These are phyloP conservation scores for Lecanicillium sp. DNA, from an alignment of 2,329 filamentous ascomycete genomes.

Conservation along the genomic window DNA sequence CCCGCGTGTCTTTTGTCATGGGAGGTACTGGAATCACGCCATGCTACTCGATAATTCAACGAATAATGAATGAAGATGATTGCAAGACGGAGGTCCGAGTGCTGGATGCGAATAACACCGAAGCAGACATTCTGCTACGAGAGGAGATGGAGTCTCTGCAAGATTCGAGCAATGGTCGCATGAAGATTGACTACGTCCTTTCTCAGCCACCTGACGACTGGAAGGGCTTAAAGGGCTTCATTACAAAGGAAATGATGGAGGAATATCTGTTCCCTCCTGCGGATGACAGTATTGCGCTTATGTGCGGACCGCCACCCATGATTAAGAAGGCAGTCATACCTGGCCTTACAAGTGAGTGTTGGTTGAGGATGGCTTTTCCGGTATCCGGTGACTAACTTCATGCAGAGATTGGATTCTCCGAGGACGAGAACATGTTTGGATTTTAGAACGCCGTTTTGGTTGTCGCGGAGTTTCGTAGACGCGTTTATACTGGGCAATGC, in stretches of 20 bases:
- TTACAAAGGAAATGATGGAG: constrained; percentile 31
- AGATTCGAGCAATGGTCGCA: constrained; percentile 28
- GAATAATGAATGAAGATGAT: constrained; percentile 24
- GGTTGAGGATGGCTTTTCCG: neutral
- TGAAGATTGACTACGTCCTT: constrained; percentile 38
- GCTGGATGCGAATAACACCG: constrained; percentile 48
- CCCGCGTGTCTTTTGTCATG: constrained; percentile 36
- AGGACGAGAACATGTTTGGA: constrained; percentile 8
- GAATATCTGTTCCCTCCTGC: constrained; percentile 31
- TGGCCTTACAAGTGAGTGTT: constrained; percentile 26
- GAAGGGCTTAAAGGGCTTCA: constrained; percentile 35
- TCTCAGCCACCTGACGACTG: constrained; percentile 33
- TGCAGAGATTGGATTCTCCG: constrained; percentile 1
- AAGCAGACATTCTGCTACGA: constrained; percentile 49
- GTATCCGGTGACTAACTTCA: neutral
- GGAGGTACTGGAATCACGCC: constrained; percentile 43
- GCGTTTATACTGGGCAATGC: too few species aligned
- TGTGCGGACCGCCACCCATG: constrained; percentile 42
- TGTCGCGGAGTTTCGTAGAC: too few species aligned
- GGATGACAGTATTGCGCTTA: constrained; percentile 31
- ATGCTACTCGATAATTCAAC: constrained; percentile 35
- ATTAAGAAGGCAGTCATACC: constrained; percentile 43
- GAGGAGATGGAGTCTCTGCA: constrained; percentile 48
- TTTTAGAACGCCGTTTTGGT: too few species aligned
- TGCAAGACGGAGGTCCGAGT: constrained; percentile 31